These are phyloP conservation scores for Raphanus hybrid DNA, from an alignment of 441 rosid species.

Conservation along the genomic window DNA sequence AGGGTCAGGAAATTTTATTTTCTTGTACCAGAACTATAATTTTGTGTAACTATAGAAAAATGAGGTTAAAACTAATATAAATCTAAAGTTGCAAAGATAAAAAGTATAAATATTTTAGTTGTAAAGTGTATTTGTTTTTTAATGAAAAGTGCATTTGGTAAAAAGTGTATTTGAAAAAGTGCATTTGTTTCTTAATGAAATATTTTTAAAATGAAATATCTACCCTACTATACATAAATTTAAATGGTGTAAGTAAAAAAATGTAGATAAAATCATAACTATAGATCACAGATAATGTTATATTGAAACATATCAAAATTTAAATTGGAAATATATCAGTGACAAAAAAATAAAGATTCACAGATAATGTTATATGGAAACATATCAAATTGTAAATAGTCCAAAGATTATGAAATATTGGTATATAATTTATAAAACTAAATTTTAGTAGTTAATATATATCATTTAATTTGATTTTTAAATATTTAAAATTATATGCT, in stretches of 20 bases:
- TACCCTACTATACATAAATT: background rate
- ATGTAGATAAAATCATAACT: background rate
- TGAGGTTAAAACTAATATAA: too few relatives aligned
- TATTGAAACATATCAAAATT: background rate
- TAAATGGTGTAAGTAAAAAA: background rate
- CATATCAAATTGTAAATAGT: background rate
- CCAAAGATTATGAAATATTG: background rate
- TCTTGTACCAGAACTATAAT: too few relatives aligned
- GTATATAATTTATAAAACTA: too few relatives aligned
- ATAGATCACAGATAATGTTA: background rate
- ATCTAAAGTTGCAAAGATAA: too few relatives aligned
- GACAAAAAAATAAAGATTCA: background rate
- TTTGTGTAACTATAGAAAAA: too few relatives aligned
- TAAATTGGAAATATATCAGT: too few relatives aligned
- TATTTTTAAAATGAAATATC: background rate
- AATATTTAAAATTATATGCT: too few relatives aligned
- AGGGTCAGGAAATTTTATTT: too few relatives aligned
- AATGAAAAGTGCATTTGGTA: background rate
- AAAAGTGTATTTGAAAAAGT: too few relatives aligned
- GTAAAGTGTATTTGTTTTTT: background rate
- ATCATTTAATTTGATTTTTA: too few relatives aligned
- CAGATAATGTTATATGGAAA: background rate
- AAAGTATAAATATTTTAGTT: too few relatives aligned
- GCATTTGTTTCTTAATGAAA: background rate
- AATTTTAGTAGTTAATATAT: too few relatives aligned